Base-by-base conservation (phyloP, 306 rosid genomes). In the Nissolia schottii region DNA sequence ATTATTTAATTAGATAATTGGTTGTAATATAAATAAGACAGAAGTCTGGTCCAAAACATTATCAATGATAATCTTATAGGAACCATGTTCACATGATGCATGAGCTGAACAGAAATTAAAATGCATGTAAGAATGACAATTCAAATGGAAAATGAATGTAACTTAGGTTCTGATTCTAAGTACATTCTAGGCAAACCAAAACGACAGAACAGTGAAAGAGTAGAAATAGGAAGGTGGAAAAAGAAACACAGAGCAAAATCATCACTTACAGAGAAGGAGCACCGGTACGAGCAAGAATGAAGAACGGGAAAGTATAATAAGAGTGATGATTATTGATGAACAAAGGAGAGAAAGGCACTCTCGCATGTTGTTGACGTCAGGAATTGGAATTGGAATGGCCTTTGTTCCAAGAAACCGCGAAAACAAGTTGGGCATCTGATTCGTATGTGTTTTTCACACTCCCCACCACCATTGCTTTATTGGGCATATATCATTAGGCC, bases 321-420 rank as follows among this genome's bases (percentile, higher is more conserved):
- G 25, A 45, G 23, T 4, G 50, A 40, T 13, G 49, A 54, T 23
- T 35, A 54, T 23, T 35, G 66, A 40, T 25, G 56, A 38, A 22
- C 13, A 25, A 37, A 64, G 63, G 15, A 31, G 4, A 48, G 59
- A 6, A 37, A 37, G 8, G 2, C 18, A 76, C n/a, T n/a, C n/a
- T n/a, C n/a, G 3, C 15, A 27, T 37, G 67, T 24, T 24, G 74
- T 23, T 29, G 53, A 66, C n/a, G n/a, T n/a, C n/a, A 70, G 88
- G 78, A 76, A n/a, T n/a, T 62, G 58, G 53, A 67, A 86, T 82
- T 73, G 25, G 82, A 77, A 82, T 64, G 51, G 24, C 56, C 29
- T 50, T 54, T 25, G 54, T 73, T 29, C 67, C 58, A 80, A 80
- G 94, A 59, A 80, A 84, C 75, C 71, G 76, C 72, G 24, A 60